Conservation (phyloP, 2,329 filamentous ascomycete species). For the Pyrenophora teres region DNA sequence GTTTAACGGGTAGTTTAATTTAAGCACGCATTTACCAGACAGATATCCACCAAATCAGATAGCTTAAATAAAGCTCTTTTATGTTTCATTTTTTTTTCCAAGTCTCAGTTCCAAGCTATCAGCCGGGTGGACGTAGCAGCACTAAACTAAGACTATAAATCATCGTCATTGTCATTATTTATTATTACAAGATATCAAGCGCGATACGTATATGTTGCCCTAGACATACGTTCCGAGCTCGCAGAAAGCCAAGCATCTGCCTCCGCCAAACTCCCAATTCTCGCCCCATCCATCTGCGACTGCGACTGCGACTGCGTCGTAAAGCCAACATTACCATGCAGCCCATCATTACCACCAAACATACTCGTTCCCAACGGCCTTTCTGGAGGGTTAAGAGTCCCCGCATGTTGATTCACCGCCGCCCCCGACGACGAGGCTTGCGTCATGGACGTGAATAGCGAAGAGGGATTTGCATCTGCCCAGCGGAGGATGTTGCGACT, state of each 20-base stretch:
- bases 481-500: constrained; percentile 48
- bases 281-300: neutral
- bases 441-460: constrained; percentile 1
- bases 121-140: too few species aligned
- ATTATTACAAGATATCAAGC: neutral
- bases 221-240: neutral
- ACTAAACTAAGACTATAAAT: too few species aligned
- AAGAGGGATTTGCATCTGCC: constrained; percentile 41
- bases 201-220: constrained; percentile 2
- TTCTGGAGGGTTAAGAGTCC: neutral
- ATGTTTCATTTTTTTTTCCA: too few species aligned
- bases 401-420: neutral
- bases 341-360: neutral
- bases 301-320: neutral
- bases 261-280: neutral
- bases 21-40: too few species aligned
- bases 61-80: too few species aligned
- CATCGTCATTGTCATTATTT: too few species aligned
- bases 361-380: neutral
- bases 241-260: constrained; percentile 5
- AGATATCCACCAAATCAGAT: too few species aligned
- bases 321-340: neutral
- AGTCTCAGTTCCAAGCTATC: too few species aligned
- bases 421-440: neutral
- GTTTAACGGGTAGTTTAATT: too few species aligned